These are phyloP conservation scores for Wallacemonas rigidus DNA, from an alignment of 208 protist genomes.

Conservation along the genomic window DNA sequence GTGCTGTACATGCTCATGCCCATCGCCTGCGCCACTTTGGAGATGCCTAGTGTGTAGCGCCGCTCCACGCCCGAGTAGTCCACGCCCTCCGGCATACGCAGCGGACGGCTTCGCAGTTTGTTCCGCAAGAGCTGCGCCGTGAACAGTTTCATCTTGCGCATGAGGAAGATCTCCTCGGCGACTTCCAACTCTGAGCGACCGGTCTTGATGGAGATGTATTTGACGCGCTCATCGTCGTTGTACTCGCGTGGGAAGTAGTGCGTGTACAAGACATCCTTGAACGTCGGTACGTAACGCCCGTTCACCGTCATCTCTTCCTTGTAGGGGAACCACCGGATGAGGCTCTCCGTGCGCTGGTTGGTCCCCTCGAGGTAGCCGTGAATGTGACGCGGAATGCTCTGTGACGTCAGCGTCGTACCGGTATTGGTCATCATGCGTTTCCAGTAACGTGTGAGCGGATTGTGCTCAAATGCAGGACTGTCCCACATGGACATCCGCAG, in stretches of 20 bases:
- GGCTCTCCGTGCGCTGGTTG: slow-evolving; percentile 65
- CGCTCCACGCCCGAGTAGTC: slow-evolving; percentile 85
- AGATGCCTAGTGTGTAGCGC: slow-evolving; percentile 76
- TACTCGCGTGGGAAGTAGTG: slow-evolving; percentile 85
- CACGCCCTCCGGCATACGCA: slow-evolving; percentile 78
- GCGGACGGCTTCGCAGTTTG: slow-evolving; percentile 67
- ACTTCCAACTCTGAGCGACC: slow-evolving; percentile 74
- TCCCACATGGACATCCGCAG: slow-evolving; percentile 79
- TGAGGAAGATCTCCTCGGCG: slow-evolving; percentile 87
- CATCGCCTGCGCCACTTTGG: slow-evolving; percentile 82
- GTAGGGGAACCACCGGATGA: slow-evolving; percentile 87
- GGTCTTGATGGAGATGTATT: slow-evolving; percentile 82
- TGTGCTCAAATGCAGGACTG: slow-evolving; percentile 79
- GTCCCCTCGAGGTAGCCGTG: slow-evolving; percentile 83
- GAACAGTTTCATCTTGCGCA: slow-evolving; percentile 89
- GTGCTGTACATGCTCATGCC: slow-evolving; percentile 89
- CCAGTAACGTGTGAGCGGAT: slow-evolving; percentile 78
- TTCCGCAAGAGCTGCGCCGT: slow-evolving; percentile 78
- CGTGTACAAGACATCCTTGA: slow-evolving; percentile 74
- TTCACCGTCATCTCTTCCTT: slow-evolving; percentile 88
- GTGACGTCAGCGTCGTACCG: slow-evolving; percentile 74
- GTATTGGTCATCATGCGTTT: slow-evolving; percentile 80
- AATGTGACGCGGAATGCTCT: slow-evolving; percentile 87
- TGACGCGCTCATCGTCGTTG: slow-evolving; percentile 82
- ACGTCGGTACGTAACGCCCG: slow-evolving; percentile 73